Percentiles rank a stretch among this genome's conserved stretches.
These are phyloP conservation scores for Borealophlyctis nickersoniae DNA, from an alignment of 192 early-diverging fungal species.

Conservation along the genomic window DNA sequence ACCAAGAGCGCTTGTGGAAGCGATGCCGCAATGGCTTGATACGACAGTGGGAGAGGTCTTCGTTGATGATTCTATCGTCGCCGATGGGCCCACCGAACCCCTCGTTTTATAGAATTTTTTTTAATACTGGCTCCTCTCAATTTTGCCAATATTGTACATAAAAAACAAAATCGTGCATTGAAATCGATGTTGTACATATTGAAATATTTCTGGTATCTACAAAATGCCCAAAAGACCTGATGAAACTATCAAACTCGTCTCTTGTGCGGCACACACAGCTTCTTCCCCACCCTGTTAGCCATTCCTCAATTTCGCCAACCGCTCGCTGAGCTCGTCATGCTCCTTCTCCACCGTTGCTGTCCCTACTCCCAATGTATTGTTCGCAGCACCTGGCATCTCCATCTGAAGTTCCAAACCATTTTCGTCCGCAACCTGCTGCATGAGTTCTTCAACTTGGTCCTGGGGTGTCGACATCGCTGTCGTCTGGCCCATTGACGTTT, in stretches of 20 bases:
- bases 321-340: slow-evolving; percentile 57
- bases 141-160: too few relatives aligned
- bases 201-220: background rate
- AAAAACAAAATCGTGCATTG: too few relatives aligned
- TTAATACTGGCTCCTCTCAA: too few relatives aligned
- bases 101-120: too few relatives aligned
- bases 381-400: slow-evolving; percentile 51
- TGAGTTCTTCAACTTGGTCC: slow-evolving; percentile 87
- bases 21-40: background rate
- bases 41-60: too few relatives aligned
- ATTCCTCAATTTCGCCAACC: slow-evolving; percentile 64
- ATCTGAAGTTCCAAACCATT: slow-evolving; percentile 86
- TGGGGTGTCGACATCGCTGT: slow-evolving; percentile 85
- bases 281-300: too few relatives aligned
- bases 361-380: slow-evolving; percentile 20
- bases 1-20: background rate
- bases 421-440: slow-evolving; percentile 97
- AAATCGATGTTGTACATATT: too few relatives aligned
- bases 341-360: slow-evolving; percentile 49
- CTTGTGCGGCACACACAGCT: too few relatives aligned
- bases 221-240: too few relatives aligned
- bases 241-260: too few relatives aligned
- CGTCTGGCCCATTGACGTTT: slow-evolving; percentile 83
- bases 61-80: too few relatives aligned
- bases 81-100: too few relatives aligned